Base-by-base conservation (phyloP, 2,329 filamentous ascomycete species). In the Talaromyces sp. region DNA sequence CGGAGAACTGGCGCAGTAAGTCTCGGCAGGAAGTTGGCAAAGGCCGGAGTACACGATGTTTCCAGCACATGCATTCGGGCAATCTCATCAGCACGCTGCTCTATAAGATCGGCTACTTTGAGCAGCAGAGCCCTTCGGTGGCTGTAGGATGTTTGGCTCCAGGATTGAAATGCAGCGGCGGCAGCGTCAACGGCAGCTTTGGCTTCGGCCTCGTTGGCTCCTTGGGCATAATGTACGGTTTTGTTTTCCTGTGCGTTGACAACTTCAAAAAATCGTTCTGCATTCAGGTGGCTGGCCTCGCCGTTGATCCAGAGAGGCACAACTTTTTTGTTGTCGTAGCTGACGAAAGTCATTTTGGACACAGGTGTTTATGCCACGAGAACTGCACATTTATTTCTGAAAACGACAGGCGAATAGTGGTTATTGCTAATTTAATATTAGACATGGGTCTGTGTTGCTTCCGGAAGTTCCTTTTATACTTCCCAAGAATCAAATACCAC, bases 251-350 rank as follows among this genome's bases (percentile, higher is more conserved):
- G 59, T 44, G 28, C 19, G 42, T 9, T 55, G 47, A 61, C 27
- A 9, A 57, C 33, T 30, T 52, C 59, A 4, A 42, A 57, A 1
- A 55, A 25, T 5, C n/a, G 19, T n/a, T 59, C 51, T 27, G 32
- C 19, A 10, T 52, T 33, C 5, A 49, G 36, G 5, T 7, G 51
- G 10, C 55, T 39, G 22, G 56, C 32, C 22, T 57, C 52, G 9
- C 59, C 59, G 22, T 61, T 36, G n/a, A 61, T 27, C 25, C 55
- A 19, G 19, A 61, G 55, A 15, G 59, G 59, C 11, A 61, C 44
- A 25, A 47, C 44, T 10, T 47, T 19, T 47, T 47, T 47, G 44
- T 47, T 19, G 3, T 47, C 19, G 19, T 47, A 47, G 9, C 1
- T 13, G 19, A 47, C 25, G 11, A 25, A 47, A 25, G 44, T 47